Conservation (phyloP, 2,329 filamentous ascomycete species). For the Pseudocercospora vitis region DNA sequence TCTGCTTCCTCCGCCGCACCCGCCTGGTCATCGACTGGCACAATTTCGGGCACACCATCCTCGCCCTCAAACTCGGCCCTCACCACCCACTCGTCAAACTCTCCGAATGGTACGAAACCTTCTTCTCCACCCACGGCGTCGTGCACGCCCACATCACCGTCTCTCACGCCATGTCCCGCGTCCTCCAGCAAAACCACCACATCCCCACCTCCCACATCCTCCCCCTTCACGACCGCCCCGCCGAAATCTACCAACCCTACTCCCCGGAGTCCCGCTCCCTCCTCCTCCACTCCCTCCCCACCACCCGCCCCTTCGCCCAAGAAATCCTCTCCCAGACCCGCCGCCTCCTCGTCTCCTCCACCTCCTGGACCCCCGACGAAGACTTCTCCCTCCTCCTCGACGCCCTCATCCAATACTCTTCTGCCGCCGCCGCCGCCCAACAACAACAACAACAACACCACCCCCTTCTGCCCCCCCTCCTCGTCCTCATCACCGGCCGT, state of each 20-base stretch:
- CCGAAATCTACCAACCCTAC: conserved; percentile 75
- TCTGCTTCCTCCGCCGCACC: conserved; percentile 75
- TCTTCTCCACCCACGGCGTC: conserved; percentile 66
- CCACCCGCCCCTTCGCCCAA: conserved; percentile 61
- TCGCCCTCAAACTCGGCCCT: conserved; percentile 64
- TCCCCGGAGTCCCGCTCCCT: conserved; percentile 49
- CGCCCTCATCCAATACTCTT: conserved; percentile 77
- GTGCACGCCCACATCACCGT: conserved; percentile 74
- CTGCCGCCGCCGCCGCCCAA: conserved; percentile 19
- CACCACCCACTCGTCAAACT: conserved; percentile 73
- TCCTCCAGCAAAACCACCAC: conserved; percentile 67
- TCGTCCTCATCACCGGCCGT: conserved; percentile 92
- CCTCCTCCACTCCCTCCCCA: conserved; percentile 66
- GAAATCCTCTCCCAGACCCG: conserved; percentile 47
- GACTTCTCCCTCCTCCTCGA: conserved; percentile 87
- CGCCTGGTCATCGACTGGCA: conserved; percentile 94
- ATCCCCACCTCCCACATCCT: conserved; percentile 60
- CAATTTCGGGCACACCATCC: conserved; percentile 95
- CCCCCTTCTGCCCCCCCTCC: conserved; percentile 63
- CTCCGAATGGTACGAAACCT: conserved; percentile 74
- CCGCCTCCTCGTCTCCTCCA: conserved; percentile 82
- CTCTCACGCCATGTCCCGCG: conserved; percentile 79
- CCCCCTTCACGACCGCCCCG: conserved; percentile 82
- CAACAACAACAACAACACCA: conserved; percentile 41
- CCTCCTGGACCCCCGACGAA: conserved; percentile 96